A percentile compares a stretch with the other conserved stretches of the same genome.
phyloP scores from a whole-genome alignment of 345 rosid genomes.

The Combretum micranthum region DNA sequence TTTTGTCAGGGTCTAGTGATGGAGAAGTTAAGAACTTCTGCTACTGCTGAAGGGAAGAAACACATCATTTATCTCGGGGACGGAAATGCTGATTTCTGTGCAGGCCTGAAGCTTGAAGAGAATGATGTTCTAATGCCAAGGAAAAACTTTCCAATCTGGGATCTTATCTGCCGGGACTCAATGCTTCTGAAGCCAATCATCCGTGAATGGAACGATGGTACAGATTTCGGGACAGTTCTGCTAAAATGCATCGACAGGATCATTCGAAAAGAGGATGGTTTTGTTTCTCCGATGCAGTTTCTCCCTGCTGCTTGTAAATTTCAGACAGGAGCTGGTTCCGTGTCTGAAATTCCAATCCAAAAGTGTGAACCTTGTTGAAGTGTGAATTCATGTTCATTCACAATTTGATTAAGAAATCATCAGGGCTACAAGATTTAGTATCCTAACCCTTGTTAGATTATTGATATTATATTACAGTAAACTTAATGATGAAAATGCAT shows the following conservation, averaged over 20 bases:
- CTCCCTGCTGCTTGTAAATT: too few species aligned
- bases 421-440: too few species aligned
- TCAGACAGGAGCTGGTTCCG: too few species aligned
- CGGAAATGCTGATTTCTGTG: conserved; percentile 17
- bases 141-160: conserved; percentile 21
- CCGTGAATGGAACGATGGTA: conserved; percentile 16
- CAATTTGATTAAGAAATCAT: too few species aligned
- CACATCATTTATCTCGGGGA: conserved; percentile 13
- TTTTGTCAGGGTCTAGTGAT: conserved; percentile 14
- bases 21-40: conserved; percentile 14
- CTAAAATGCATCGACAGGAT: neutral
- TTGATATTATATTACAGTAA: too few species aligned
- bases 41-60: conserved; percentile 4
- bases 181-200: conserved; percentile 11
- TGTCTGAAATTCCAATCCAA: too few species aligned
- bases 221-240: conserved; percentile 10
- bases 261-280: too few species aligned
- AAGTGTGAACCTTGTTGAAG: too few species aligned
- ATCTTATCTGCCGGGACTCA: conserved; percentile 7
- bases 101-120: conserved; percentile 13
- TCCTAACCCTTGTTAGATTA: too few species aligned
- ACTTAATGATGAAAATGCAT: too few species aligned
- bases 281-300: too few species aligned
- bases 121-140: conserved; percentile 16
- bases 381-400: too few species aligned